These are phyloP conservation scores for Auricularia sp. DNA, from an alignment of 768 basidiomycete genomes.

Conservation along the genomic window DNA sequence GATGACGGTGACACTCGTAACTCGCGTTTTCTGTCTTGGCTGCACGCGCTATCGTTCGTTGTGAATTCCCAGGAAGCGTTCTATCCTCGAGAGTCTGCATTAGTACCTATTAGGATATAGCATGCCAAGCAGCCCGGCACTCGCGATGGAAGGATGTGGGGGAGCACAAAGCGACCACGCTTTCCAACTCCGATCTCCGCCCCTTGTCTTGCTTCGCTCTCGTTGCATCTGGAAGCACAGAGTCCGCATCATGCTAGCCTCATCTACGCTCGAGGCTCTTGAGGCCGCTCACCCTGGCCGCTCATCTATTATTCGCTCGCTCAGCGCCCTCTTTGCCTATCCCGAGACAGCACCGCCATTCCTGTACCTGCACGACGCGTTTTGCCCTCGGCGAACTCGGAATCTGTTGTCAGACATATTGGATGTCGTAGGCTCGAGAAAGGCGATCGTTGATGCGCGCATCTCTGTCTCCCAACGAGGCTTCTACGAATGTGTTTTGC, in stretches of 20 bases:
- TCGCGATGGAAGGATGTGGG: no score
- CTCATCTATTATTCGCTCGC: not conserved
- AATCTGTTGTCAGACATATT: not conserved
- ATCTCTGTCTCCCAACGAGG: not conserved
- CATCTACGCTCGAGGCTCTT: not conserved
- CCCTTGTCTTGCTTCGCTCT: no score
- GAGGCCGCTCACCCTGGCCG: not conserved
- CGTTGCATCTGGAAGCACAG: conserved; percentile 57
- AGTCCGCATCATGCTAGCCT: conserved; percentile 16
- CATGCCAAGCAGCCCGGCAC: no score
- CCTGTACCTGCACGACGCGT: not conserved
- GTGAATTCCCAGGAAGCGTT: no score
- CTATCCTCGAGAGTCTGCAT: no score
- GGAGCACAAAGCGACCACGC: no score
- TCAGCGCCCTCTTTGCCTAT: not conserved
- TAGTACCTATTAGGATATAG: no score
- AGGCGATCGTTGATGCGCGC: not conserved
- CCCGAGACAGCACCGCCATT: not conserved
- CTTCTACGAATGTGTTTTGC: not conserved
- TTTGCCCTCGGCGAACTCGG: not conserved
- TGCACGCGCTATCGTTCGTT: no score
- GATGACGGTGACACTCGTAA: no score
- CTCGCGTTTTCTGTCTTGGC: no score
- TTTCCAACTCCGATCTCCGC: no score
- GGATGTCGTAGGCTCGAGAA: not conserved